Base-by-base conservation (phyloP, 2,329 filamentous ascomycete species). In the Corniculantispora saksenae region DNA sequence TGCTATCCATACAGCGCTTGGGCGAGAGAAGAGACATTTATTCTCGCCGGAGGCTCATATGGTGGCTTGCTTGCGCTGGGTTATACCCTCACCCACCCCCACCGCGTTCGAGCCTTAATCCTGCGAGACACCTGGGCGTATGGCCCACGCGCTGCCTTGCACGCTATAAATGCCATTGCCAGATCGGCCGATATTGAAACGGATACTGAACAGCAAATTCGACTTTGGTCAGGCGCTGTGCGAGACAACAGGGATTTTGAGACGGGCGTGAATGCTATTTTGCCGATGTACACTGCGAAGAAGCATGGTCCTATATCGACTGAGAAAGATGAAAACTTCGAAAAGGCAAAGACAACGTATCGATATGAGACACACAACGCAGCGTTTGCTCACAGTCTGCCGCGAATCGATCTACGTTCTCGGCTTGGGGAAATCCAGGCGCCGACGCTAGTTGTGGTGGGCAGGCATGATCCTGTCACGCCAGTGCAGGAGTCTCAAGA, bases 11-110 rank as follows among this genome's bases (percentile, higher is more conserved):
- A 19, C 9, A 58, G 38, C 29, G 17, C n/a, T 27, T 69, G 68
- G 68, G 68, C 69, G 2, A 66, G 67, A 5, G 69, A 65, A 6
- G 68, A 71, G 6, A 69, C 45, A 2, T 66, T 69, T n/a, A 55
- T 70, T 15, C 67, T 73, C 2, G 70, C 70, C 3, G 71, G 69
- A 17, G 69, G 68, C 15, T 72, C 70, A 3, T 73, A 72, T 35
- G 70, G 71, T 10, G 71, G 69, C 13, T 68, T 66, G 25, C 23
- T 73, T 13, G 68, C 69, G 1, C 45, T 72, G 13, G 66, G 66
- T 15, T 72, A 72, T 47, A 70, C 69, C 56, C 60, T 73, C n/a
- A 61, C 55, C 4, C 67, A 68, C 57, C 68, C 69, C 3, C 54
- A 60, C 4, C 66, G 66, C 9, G 62, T 72, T 10, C 67, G 67